Evolutionary conservation across 2,329 filamentous ascomycete genomes (phyloP).

Genomic region (Cercospora sp.): DNA sequence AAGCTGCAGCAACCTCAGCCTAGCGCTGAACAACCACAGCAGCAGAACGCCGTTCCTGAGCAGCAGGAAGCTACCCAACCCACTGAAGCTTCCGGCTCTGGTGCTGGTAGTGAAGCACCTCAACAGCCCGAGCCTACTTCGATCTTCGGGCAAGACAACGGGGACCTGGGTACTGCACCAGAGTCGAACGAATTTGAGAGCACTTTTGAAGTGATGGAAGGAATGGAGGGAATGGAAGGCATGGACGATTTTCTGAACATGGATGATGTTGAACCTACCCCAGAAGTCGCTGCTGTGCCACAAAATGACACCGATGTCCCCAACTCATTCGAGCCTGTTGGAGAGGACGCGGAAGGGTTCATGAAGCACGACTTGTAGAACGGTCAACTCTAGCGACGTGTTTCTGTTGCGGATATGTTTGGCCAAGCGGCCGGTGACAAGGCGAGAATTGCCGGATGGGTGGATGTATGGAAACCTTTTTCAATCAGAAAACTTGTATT

Average conservation of each 20-base stretch:
- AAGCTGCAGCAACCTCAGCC: slow-evolving; percentile 28
- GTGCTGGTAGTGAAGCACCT: background rate
- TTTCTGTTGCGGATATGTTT: background rate
- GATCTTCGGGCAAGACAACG: slow-evolving; percentile 10
- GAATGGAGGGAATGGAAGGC: slow-evolving; percentile 15
- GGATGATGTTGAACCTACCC: slow-evolving; percentile 11
- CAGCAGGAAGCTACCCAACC: slow-evolving; percentile 9
- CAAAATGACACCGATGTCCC: slow-evolving; percentile 10
- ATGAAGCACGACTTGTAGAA: slow-evolving; percentile 35
- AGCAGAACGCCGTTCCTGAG: slow-evolving; percentile 6
- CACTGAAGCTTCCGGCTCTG: slow-evolving; percentile 1
- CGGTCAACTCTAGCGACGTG: background rate
- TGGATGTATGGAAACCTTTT: background rate
- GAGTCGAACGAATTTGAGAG: slow-evolving; percentile 12
- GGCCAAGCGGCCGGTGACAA: background rate
- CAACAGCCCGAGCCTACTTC: slow-evolving; percentile 11
- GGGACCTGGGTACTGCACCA: background rate
- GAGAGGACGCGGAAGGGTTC: slow-evolving; percentile 33
- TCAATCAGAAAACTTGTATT: slow-evolving; percentile 6
- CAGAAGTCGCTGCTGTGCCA: slow-evolving; percentile 7
- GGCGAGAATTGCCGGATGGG: background rate
- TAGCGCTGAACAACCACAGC: slow-evolving; percentile 9
- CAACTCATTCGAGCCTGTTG: slow-evolving; percentile 22
- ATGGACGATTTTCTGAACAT: slow-evolving; percentile 16
- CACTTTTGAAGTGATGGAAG: slow-evolving; percentile 12